phyloP scores from a whole-genome alignment of 352 stramenopile genomes.

The Globisporangium yorkense region DNA sequence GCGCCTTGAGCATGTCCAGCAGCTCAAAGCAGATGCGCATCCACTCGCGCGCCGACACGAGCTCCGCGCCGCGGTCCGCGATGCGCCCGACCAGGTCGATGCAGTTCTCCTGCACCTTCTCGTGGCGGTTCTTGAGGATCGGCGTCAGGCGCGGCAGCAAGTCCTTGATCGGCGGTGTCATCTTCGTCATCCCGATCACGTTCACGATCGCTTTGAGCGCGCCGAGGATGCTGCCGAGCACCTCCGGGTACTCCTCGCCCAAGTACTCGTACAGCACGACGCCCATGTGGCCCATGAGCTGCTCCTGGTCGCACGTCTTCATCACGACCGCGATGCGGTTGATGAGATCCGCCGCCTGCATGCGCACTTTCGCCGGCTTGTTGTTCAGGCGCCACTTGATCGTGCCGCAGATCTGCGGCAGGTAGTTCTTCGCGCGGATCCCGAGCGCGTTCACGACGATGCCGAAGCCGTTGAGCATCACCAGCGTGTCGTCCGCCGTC shows the following conservation, averaged over 20 bases:
- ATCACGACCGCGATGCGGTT: conserved; percentile 98
- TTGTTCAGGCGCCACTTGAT: conserved; percentile 99
- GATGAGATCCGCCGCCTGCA: conserved; percentile 99
- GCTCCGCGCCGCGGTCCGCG: conserved; percentile 95
- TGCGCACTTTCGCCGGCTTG: conserved; percentile 97
- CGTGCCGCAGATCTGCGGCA: conserved; percentile 97
- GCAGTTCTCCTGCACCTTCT: conserved; percentile 99
- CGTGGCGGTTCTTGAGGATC: conserved; percentile 98
- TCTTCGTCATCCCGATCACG: conserved; percentile 99
- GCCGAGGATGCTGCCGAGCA: conserved; percentile 97
- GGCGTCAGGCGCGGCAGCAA: conserved; percentile 97
- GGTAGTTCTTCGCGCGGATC: conserved; percentile 96
- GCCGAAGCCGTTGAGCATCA: conserved; percentile 98
- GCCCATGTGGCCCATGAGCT: conserved; percentile 98
- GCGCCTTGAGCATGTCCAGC: conserved; percentile 98
- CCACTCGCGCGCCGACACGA: conserved; percentile 98
- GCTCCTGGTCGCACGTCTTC: conserved; percentile 98
- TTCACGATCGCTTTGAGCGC: conserved; percentile 98
- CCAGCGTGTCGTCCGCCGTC: conserved; percentile 90
- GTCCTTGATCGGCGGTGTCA: conserved; percentile 99
- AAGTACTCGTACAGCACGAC: conserved; percentile 99
- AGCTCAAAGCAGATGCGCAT: conserved; percentile 99
- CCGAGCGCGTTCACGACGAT: conserved; percentile 98
- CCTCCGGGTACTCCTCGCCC: conserved; percentile 99
- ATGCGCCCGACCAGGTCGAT: conserved; percentile 98